phyloP scores from a whole-genome alignment of 331 rosid genomes.

The Quercus phellos region DNA sequence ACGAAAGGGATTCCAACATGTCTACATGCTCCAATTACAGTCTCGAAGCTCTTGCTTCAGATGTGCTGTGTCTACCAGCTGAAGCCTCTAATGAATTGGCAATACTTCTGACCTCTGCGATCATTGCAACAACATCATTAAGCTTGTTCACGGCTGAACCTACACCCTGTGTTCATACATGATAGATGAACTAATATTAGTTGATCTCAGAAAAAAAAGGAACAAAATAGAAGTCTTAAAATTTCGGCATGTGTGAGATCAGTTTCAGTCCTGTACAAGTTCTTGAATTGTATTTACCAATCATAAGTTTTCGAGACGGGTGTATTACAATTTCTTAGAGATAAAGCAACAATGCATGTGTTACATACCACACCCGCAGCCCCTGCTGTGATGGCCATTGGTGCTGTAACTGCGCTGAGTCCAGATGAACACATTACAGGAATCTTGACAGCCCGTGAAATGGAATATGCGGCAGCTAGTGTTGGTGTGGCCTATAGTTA shows the following conservation, averaged over 20 bases:
- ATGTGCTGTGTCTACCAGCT: slow-evolving; percentile 15
- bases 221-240: neutral
- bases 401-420: slow-evolving; percentile 76
- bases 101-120: slow-evolving; percentile 79
- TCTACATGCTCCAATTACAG: slow-evolving; percentile 2
- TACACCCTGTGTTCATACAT: slow-evolving; percentile 55
- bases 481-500: slow-evolving; percentile 73
- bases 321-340: neutral
- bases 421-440: slow-evolving; percentile 92
- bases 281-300: neutral
- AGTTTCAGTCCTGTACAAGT: neutral
- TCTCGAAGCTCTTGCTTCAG: slow-evolving; percentile 32
- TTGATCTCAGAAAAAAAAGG: neutral
- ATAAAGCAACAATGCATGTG: neutral
- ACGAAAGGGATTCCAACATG: no score
- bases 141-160: slow-evolving; percentile 89
- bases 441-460: slow-evolving; percentile 79
- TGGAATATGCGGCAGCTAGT: slow-evolving; percentile 84
- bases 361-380: slow-evolving; percentile 86
- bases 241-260: neutral
- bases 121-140: slow-evolving; percentile 80
- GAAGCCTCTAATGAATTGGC: slow-evolving; percentile 54
- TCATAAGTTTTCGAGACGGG: neutral
- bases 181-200: slow-evolving; percentile 19
- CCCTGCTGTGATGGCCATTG: slow-evolving; percentile 92